A percentile compares a stretch with the other conserved stretches of the same genome.
Evolutionary conservation across 768 basidiomycete species (phyloP).

Genomic region (Auriscalpium microsporum): DNA sequence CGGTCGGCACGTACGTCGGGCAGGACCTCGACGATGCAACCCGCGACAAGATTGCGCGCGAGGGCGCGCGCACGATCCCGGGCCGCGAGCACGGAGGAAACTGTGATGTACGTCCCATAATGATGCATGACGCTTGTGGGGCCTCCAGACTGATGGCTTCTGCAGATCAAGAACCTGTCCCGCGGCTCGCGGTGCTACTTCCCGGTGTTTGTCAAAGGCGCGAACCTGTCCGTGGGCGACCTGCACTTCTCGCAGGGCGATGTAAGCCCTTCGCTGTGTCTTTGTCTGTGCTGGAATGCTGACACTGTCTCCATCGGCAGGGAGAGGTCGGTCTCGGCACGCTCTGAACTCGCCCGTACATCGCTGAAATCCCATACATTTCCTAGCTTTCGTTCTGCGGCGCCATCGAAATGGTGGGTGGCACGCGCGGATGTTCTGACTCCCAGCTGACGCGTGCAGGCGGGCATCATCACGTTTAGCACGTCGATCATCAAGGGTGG

Average conservation of each 20-base stretch:
- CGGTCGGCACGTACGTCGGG: slow-evolving; percentile 57
- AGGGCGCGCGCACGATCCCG: slow-evolving; percentile 70
- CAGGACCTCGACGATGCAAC: slow-evolving; percentile 46
- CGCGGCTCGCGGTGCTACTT: slow-evolving; percentile 67
- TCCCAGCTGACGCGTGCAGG: slow-evolving; percentile 25
- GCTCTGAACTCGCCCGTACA: not conserved
- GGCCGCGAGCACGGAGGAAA: slow-evolving; percentile 78
- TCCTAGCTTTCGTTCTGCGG: slow-evolving; percentile 62
- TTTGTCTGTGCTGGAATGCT: slow-evolving; percentile 13
- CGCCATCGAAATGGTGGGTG: slow-evolving; percentile 62
- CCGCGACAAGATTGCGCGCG: slow-evolving; percentile 43
- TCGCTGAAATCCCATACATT: not conserved
- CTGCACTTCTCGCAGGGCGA: slow-evolving; percentile 77
- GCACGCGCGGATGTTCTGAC: not conserved
- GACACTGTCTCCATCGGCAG: slow-evolving; percentile 21
- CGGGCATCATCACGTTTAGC: slow-evolving; percentile 65
- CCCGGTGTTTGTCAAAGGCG: slow-evolving; percentile 70
- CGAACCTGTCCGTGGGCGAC: slow-evolving; percentile 72
- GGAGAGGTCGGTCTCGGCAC: slow-evolving; percentile 38
- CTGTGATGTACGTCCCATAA: slow-evolving; percentile 45
- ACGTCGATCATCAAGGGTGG: slow-evolving; percentile 69
- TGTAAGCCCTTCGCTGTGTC: slow-evolving; percentile 24
- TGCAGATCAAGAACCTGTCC: slow-evolving; percentile 70
- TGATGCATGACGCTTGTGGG: too few species aligned
- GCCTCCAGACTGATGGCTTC: not conserved